Evolutionary conservation across 495 filamentous ascomycete genomes (phyloP), one percentile per base, ranked within the genome.

Genomic region (Penicillium crystallinum): DNA sequence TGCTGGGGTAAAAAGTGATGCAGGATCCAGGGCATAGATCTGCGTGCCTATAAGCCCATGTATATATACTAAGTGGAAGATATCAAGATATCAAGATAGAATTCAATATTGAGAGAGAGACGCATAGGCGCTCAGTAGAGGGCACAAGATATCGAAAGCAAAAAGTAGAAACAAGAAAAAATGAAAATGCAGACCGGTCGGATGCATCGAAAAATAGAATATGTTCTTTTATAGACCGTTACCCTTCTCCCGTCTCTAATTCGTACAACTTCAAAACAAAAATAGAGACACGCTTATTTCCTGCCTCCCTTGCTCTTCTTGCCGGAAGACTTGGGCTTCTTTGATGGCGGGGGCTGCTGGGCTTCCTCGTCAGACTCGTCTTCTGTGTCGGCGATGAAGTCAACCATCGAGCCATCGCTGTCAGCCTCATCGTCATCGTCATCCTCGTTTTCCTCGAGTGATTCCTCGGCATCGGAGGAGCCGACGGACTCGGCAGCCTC

Each of bases 381-480:
- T 34, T 76, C 73, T 6, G 68, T 67, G 43, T 77, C 72, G 12
- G 72, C 72, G 33, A 77, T 69, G 61, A 77, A 77, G 49, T 77
- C 68, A 14, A 58, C 71, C 60, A 77, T 63, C 11, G 71, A 75
- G 11, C 70, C 70, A 21, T 63, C 68, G 41, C 71, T 74, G n/a
- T 70, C 69, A 1, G 62, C 69, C 37, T 74, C 74, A 4, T 68
- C 65, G 12, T 72, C 69, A 22, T 74, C 72, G 15, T 75, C 69
- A 38, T 68, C 70, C 50, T 75, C 74, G 50, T 76, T 63, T 35
- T 70, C 71, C 23, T 75, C 70, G 8, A 69, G 58, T 1, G 72
- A 75, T 50, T 77, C 74, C 46, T 75, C 73, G 10, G 71, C 73
- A 46, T 77, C 73, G 9, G 73, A 75, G n/a, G 70, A 74, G 11